Evolutionary conservation across 140 eudicot species (phyloP), one percentile per base, ranked within the genome.

Genomic region (Erigeron philadelphicus): DNA sequence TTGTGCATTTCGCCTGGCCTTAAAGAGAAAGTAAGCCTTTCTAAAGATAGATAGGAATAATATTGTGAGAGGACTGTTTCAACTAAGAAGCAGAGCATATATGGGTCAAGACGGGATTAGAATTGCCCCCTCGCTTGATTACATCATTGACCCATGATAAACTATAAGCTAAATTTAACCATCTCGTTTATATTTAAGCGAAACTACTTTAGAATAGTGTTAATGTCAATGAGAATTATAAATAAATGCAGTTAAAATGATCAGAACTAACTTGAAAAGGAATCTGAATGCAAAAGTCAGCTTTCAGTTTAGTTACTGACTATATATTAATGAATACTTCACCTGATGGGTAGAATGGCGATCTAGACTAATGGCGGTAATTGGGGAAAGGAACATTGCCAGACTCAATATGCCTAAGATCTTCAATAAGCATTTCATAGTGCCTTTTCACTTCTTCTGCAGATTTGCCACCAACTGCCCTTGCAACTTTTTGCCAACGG

Each of bases 361-460:
- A 15, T 41, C 72, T 31, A 56, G 66, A 25, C 75, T 78, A 80
- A 72, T 66, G 53, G 58, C 70, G 61, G 79, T 88, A 88, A 38
- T 70, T 77, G 7, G 88, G 90, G 50, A 62, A 82, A n/a, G 95
- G 86, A 44, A 82, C 79, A 49, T 75, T 75, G 9, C 89, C 89
- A 11, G 84, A 79, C 80, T 87, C 90, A 12, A 87, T 87, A 73
- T 77, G 83, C 81, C 69, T 74, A 58, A 87, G 72, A 70, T 87
- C 95, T 73, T 81, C 85, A 3, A 84, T 66, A 38, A 87, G 95
- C 63, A 81, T 66, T 64, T 76, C 82, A 55, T 87, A 87, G 72
- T 84, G 95, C 76, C 85, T 79, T 76, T 87, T 87, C 67, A 87
- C 95, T 67, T 87, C 87, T 76, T 87, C 89, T 11, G 75, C 84